A percentile compares a stretch with the other conserved stretches of the same genome.
These are phyloP conservation scores for Lactuca sativa DNA, from an alignment of 129 eudicot species.

Conservation along the genomic window DNA sequence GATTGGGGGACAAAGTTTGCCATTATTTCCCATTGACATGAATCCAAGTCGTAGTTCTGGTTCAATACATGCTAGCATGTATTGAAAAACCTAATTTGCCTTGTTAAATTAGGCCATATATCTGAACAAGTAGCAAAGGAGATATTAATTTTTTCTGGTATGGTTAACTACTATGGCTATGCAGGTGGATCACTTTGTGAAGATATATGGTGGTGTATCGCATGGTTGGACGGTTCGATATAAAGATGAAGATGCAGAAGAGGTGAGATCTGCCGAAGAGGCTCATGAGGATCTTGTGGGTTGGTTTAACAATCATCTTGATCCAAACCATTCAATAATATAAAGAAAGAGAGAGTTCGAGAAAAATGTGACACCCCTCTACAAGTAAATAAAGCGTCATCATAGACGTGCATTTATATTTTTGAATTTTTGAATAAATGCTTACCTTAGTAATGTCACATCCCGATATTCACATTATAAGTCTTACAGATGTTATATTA, in stretches of 20 bases:
- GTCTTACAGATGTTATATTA: too few relatives aligned
- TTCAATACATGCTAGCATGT: too few relatives aligned
- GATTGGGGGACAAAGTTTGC: too few relatives aligned
- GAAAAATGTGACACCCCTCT: neutral
- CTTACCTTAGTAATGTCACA: too few relatives aligned
- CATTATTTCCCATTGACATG: too few relatives aligned
- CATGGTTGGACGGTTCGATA: conserved; percentile 83
- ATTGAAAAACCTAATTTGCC: too few relatives aligned
- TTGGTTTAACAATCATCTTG: conserved; percentile 57
- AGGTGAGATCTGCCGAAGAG: conserved; percentile 55
- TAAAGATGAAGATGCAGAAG: conserved; percentile 49
- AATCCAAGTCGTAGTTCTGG: too few relatives aligned
- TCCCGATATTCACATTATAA: too few relatives aligned
- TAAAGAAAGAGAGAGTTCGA: neutral
- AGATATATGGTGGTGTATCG: conserved; percentile 65
- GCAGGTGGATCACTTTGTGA: conserved; percentile 69
- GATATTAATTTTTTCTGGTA: neutral
- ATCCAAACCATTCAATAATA: conserved; percentile 8
- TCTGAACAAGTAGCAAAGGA: too few relatives aligned
- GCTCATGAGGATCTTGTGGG: conserved; percentile 60
- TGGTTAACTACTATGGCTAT: neutral
- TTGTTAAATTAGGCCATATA: too few relatives aligned
- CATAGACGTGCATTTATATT: too few relatives aligned
- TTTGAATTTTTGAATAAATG: too few relatives aligned
- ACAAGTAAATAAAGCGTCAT: conserved; percentile 12